Evolutionary conservation across 2,329 filamentous ascomycete species (phyloP), one percentile per base, ranked within the genome.

Genomic region (Trichoderma koningiopsis): DNA sequence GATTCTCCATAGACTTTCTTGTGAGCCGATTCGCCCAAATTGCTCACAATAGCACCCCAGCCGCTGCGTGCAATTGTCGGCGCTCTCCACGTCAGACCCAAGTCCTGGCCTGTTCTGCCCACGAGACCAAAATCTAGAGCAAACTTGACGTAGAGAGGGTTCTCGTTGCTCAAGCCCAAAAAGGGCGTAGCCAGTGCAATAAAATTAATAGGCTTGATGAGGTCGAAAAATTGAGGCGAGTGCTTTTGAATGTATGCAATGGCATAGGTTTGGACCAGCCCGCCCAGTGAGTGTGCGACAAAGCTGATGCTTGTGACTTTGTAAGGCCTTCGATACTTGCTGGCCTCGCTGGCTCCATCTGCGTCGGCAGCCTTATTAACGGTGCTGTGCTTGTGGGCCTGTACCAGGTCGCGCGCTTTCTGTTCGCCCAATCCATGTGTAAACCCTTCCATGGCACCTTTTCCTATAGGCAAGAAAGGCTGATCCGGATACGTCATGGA

Each of bases 181-280:
- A 97, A 93, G 0, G 95, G 95, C 0, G 94, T 91, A 19, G 95
- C 94, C 73, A 98, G 83, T 33, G 92, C 86, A 72, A 98, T 91
- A 76, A 98, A 98, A 77, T 97, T 97, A 77, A 97, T 84, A 0
- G 95, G 95, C 72, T 89, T 87, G 74, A 97, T 97, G 5, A 89
- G 83, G 61, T 94, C 87, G 75, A 98, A 98, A 78, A 98, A 98
- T 11, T 90, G 83, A 1, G 95, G 95, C 0, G 93, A 97, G 78
- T 98, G 94, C 77, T 97, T 97, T 75, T 97, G 92, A 57, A 98
- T 97, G 78, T 98, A 98, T 10, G 94, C 95, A 69, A 98, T 90
- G 2, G 95, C 95, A 77, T 98, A 98, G 0, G 92, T 97, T 79
- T 98, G 95, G 19, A 97, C 87, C 22, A 97, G 83, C 0, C 95